phyloP scores from a whole-genome alignment of 371 early-diverging fungal species.

The Syncephalastrum contaminatum region DNA sequence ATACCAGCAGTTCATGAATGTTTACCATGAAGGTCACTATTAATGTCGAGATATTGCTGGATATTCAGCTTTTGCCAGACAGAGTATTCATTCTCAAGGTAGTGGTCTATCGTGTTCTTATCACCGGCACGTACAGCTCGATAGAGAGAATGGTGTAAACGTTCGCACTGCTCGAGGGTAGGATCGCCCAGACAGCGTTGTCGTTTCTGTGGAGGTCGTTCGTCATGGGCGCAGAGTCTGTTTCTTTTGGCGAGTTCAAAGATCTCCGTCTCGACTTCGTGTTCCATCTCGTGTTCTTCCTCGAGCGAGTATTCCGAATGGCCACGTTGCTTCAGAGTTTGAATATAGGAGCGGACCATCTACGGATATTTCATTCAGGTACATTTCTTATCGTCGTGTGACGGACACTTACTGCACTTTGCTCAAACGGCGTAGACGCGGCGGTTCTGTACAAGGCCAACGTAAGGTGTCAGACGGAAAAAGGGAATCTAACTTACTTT shows the following conservation, averaged over 20 bases:
- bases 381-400: neutral
- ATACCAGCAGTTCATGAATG: neutral
- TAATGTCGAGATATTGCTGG: constrained; percentile 3
- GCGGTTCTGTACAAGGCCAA: neutral
- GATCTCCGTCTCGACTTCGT: constrained; percentile 19
- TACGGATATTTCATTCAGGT: neutral
- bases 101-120: neutral
- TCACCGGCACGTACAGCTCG: constrained; percentile 4
- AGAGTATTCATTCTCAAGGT: neutral
- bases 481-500: no score
- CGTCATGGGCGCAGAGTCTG: neutral
- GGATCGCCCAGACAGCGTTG: no score
- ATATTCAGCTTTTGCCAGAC: constrained; percentile 11
- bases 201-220: no score
- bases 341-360: constrained; percentile 3
- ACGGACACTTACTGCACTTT: constrained; percentile 4
- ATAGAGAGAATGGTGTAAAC: constrained; percentile 3
- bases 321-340: neutral
- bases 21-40: neutral
- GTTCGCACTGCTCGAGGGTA: constrained; percentile 2
- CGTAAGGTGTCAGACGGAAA: no score
- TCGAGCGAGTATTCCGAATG: neutral
- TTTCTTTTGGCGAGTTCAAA: constrained; percentile 1
- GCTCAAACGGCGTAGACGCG: neutral
- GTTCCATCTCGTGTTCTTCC: constrained; percentile 10